Evolutionary conservation across 2,329 filamentous ascomycete species (phyloP).

Genomic region (Colletotrichum chlorophyti): DNA sequence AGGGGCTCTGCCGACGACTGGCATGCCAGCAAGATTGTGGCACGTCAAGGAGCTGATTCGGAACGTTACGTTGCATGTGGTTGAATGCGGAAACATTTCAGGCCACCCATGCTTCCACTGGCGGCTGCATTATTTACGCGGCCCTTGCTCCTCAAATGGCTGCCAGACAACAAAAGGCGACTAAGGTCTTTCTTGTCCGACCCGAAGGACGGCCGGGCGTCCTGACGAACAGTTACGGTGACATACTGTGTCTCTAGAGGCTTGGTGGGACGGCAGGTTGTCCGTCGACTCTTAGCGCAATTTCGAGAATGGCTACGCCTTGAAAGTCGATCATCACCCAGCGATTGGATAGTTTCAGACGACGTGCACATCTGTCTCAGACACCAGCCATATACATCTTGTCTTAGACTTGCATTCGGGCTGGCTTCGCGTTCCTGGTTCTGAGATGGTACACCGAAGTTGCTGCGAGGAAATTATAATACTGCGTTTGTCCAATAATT

Average conservation of each 20-base stretch:
- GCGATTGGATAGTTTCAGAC: conserved; percentile 12
- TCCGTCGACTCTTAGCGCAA: conserved; percentile 13
- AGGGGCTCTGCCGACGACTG: no score
- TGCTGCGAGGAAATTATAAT: neutral
- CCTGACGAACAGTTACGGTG: neutral
- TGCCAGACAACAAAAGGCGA: neutral
- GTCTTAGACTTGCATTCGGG: conserved; percentile 22
- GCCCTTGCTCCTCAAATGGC: no score
- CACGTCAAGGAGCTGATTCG: neutral
- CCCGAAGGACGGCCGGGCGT: conserved; percentile 2
- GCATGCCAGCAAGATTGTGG: conserved; percentile 4
- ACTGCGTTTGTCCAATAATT: neutral
- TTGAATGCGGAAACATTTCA: neutral
- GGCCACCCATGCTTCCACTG: neutral
- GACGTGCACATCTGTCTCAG: conserved; percentile 7
- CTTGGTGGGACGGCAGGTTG: neutral
- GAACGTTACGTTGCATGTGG: conserved; percentile 7
- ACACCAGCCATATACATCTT: conserved; percentile 1
- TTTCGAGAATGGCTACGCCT: neutral
- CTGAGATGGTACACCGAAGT: neutral
- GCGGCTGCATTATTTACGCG: no score
- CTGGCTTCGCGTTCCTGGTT: conserved; percentile 15
- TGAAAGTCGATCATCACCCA: neutral
- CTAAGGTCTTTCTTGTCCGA: neutral
- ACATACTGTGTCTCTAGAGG: no score